These are phyloP conservation scores for Lunasporangiospora selenospora DNA, from an alignment of 192 early-diverging fungal species.

Conservation along the genomic window DNA sequence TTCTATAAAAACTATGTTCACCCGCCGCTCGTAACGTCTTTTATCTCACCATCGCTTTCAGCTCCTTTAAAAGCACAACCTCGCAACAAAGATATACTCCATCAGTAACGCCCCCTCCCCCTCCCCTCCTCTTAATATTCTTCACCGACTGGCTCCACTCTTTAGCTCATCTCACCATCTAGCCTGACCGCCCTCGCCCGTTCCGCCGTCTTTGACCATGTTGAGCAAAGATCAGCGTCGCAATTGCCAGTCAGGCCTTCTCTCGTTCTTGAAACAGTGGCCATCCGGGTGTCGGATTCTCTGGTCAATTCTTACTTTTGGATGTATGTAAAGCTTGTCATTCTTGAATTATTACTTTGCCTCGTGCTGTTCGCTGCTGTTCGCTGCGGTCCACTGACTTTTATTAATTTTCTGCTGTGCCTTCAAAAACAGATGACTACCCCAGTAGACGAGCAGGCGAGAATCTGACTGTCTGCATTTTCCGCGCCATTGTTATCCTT, in stretches of 20 bases:
- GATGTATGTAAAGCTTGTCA: slow-evolving; percentile 5
- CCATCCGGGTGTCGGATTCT: background rate
- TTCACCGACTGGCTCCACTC: too few species aligned
- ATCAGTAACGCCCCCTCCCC: too few species aligned
- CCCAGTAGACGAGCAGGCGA: slow-evolving; percentile 24
- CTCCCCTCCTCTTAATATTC: too few species aligned
- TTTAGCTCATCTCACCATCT: too few species aligned
- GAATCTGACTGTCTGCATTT: slow-evolving; percentile 16
- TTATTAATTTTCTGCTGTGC: background rate
- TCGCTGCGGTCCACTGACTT: too few species aligned
- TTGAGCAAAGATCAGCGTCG: background rate
- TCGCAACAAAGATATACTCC: too few species aligned
- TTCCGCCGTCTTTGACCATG: too few species aligned
- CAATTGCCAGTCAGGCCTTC: background rate
- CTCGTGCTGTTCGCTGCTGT: background rate
- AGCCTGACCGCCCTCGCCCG: too few species aligned
- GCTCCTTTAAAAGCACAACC: too few species aligned
- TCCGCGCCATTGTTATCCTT: slow-evolving; percentile 7
- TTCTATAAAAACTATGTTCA: too few species aligned
- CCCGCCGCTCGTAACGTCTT: too few species aligned
- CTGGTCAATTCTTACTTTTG: slow-evolving; percentile 23
- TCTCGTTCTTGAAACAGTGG: background rate
- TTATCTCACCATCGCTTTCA: too few species aligned
- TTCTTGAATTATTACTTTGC: background rate
- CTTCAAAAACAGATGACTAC: slow-evolving; percentile 5